phyloP scores from a whole-genome alignment of 2,329 filamentous ascomycete species.

The Parascedosporium putredinis region DNA sequence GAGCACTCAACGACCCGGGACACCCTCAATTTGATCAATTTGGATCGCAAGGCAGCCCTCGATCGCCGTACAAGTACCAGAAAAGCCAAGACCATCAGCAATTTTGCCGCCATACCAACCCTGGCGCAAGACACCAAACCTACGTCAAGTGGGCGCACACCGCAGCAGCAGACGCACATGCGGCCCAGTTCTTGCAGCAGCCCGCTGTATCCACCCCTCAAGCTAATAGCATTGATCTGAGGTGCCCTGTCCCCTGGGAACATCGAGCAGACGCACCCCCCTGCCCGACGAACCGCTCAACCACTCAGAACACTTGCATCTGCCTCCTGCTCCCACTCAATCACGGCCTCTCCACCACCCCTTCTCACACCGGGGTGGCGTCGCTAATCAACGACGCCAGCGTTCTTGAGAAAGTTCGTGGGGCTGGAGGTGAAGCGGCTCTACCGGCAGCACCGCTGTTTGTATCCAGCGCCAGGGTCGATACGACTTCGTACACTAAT shows the following conservation, averaged over 20 bases:
- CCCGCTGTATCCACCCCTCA: neutral
- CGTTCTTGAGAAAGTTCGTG: neutral
- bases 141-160: constrained; percentile 6
- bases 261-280: no score
- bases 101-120: constrained; percentile 3
- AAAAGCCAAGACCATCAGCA: constrained; percentile 1
- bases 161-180: neutral
- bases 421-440: neutral
- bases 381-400: neutral
- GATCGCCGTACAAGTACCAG: neutral
- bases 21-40: no score
- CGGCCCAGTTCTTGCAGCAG: neutral
- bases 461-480: neutral
- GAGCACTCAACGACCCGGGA: neutral
- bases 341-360: neutral
- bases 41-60: neutral
- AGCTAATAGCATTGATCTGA: no score
- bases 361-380: neutral
- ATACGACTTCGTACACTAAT: no score
- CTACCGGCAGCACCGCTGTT: neutral
- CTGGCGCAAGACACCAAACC: constrained; percentile 3
- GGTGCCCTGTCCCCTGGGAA: no score
- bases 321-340: neutral
- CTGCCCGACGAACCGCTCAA: no score
- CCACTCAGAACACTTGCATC: neutral